A percentile compares a stretch with the other conserved stretches of the same genome.
phyloP scores from a whole-genome alignment of 768 basidiomycete species.

The Trametes coccinea region DNA sequence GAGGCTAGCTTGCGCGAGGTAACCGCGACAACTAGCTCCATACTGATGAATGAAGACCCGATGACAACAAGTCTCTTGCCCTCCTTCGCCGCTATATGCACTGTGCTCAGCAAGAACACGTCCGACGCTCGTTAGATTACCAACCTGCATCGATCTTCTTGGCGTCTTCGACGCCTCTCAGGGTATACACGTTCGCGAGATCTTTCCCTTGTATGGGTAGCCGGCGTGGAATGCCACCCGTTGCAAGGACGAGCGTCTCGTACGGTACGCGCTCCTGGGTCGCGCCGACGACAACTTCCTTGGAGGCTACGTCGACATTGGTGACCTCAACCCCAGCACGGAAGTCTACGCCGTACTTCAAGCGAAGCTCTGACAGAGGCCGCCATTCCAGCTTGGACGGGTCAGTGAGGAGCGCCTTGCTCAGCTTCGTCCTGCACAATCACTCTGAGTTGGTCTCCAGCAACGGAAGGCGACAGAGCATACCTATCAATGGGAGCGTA shows the following conservation, averaged over 20 bases:
- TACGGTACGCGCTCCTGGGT: slow-evolving; percentile 65
- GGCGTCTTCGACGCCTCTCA: slow-evolving; percentile 70
- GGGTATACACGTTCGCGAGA: slow-evolving; percentile 73
- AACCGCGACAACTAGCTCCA: slow-evolving; percentile 85
- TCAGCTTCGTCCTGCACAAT: slow-evolving; percentile 72
- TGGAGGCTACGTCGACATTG: slow-evolving; percentile 60
- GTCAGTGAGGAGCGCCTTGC: slow-evolving; percentile 82
- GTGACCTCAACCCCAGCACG: slow-evolving; percentile 70
- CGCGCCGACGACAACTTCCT: slow-evolving; percentile 60
- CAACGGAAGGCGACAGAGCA: not conserved
- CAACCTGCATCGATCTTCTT: slow-evolving; percentile 70
- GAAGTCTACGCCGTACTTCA: slow-evolving; percentile 69
- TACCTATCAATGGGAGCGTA: slow-evolving; percentile 85
- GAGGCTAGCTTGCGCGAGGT: slow-evolving; percentile 74
- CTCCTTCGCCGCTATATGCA: slow-evolving; percentile 55
- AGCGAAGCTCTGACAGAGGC: slow-evolving; percentile 69
- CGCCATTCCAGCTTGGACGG: slow-evolving; percentile 76
- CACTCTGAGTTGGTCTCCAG: not conserved
- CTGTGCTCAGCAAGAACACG: too few relatives aligned
- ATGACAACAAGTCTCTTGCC: slow-evolving; percentile 80
- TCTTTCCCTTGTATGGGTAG: slow-evolving; percentile 77
- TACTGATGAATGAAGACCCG: slow-evolving; percentile 88
- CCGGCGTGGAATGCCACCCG: slow-evolving; percentile 71
- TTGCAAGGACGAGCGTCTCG: slow-evolving; percentile 77
- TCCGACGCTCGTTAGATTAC: slow-evolving; percentile 13